Base-by-base conservation (phyloP, 495 filamentous ascomycete genomes). In the Trichoderma orchidacearum region DNA sequence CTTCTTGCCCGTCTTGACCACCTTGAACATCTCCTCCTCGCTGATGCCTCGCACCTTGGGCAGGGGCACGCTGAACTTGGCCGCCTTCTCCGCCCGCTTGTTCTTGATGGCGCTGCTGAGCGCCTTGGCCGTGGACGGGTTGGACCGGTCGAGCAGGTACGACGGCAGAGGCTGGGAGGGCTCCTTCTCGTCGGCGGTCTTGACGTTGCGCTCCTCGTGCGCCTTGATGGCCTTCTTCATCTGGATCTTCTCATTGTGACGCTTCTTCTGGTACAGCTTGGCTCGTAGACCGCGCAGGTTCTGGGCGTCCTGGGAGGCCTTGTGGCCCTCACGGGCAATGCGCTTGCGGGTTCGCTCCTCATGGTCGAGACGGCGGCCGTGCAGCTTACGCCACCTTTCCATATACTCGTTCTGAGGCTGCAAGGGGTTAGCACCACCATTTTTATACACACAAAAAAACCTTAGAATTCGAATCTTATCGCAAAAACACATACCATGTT, bases 21-120 rank as follows among this genome's bases (percentile, higher is more conserved):
- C 90, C 75, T 90, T 90, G 77, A 99, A 97, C 84, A 96, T 92
- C 75, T 99, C 94, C 77, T 95, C 91, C 76, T 97, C 90, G 60
- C 81, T 82, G 63, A 96, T 96, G 59, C 94, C 94, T 64, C 84
- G 77, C 29, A 96, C 92, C 74, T 95, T 96, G 15, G 93, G 93
- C 65, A 99, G 69, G 13, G 94, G 93, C 51, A 99, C 93, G 35
- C 79, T 81, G 67, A 95, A 99, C 69, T 94, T 89, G n/a, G 93
- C 93, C 21, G 90, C 89, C 79, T 94, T 95, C 72, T 96, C 91
- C 54, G 80, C 77, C 27, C 64, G 63, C 77, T 89, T 89, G 65
- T 94, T 86, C 80, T 95, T 95, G 65, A 94, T 91, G 51, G 86
- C 86, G 59, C 75, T 83, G 17, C 78, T 83, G 58, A 99, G 75